phyloP scores from a whole-genome alignment of 345 rosid species.

The Heritiera littoralis region DNA sequence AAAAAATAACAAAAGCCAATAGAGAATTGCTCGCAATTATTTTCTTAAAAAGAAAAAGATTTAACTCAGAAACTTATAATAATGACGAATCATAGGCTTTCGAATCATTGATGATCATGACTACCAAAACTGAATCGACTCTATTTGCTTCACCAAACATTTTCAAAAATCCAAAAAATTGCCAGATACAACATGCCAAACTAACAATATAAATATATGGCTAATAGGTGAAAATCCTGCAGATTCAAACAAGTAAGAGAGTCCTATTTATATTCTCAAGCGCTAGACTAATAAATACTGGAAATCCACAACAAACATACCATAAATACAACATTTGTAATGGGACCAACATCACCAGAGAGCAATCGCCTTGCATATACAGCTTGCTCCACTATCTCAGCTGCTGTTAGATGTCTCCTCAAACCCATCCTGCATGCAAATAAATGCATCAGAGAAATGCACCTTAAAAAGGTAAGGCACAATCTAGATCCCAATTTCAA shows the following conservation, averaged over 20 bases:
- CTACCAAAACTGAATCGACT: not conserved
- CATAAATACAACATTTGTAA: slow-evolving; percentile 92
- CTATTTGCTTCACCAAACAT: slow-evolving; percentile 8
- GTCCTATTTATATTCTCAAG: not conserved
- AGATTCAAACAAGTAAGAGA: not conserved
- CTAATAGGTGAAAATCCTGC: not conserved
- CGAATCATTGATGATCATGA: not conserved
- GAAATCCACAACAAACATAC: slow-evolving; percentile 39
- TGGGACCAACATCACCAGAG: slow-evolving; percentile 60
- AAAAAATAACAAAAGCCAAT: not conserved
- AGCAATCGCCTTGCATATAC: slow-evolving; percentile 69
- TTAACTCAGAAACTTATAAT: not conserved
- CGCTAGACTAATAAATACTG: not conserved
- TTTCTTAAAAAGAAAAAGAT: not conserved
- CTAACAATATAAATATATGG: not conserved
- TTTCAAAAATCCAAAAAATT: not conserved
- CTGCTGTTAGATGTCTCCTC: slow-evolving; percentile 78
- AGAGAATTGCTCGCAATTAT: not conserved
- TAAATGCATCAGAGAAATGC: not conserved
- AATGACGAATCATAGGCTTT: not conserved
- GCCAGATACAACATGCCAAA: not conserved
- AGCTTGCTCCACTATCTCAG: slow-evolving; percentile 93
- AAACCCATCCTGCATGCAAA: slow-evolving; percentile 71
- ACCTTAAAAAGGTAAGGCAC: not conserved
- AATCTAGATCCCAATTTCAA: slow-evolving; percentile 1